phyloP scores from a whole-genome alignment of 306 rosid species.

The Notholithocarpus densiflorus region DNA sequence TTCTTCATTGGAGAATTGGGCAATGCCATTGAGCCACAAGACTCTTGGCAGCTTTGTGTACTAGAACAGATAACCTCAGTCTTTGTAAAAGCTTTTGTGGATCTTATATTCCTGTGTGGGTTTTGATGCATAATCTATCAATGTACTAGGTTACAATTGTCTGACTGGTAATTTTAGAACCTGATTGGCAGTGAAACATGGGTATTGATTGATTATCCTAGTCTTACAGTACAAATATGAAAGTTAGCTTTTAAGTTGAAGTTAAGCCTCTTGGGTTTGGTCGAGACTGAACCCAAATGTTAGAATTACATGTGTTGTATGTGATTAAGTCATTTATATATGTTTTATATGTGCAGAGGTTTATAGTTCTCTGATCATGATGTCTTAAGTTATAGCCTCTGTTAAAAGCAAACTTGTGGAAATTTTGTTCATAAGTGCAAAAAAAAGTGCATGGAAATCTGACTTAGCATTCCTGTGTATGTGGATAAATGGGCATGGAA shows the following conservation, averaged over 20 bases:
- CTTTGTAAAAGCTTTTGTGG: background rate
- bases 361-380: background rate
- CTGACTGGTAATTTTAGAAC: background rate
- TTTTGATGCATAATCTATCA: background rate
- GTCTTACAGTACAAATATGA: background rate
- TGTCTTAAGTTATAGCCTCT: background rate
- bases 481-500: background rate
- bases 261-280: background rate
- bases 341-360: background rate
- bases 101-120: background rate
- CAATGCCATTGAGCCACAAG: too few relatives aligned
- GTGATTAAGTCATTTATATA: background rate
- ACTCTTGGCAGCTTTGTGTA: too few relatives aligned
- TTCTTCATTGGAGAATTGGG: too few relatives aligned
- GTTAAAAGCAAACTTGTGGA: background rate
- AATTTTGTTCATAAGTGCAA: background rate
- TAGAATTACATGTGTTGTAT: background rate
- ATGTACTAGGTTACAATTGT: background rate
- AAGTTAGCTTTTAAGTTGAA: background rate
- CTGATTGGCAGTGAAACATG: background rate
- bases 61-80: background rate
- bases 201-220: background rate
- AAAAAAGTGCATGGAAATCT: background rate
- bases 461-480: background rate
- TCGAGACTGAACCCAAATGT: background rate